phyloP scores from a whole-genome alignment of 192 early-diverging fungal species.

The Linnemannia hyalina region DNA sequence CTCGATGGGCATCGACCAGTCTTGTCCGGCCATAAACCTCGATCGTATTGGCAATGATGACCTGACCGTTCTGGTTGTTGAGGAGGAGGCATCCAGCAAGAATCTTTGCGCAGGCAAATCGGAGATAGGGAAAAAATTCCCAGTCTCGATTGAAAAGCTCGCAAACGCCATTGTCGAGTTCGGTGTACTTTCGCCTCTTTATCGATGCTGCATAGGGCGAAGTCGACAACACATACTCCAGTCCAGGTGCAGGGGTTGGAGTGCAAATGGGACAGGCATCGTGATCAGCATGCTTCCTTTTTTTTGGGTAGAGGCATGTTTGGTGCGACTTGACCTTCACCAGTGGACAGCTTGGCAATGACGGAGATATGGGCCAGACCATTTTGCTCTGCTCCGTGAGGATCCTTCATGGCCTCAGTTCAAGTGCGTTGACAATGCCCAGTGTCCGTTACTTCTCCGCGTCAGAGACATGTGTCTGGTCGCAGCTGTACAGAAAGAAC shows the following conservation, averaged over 20 bases:
- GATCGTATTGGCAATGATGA: constrained; percentile 22
- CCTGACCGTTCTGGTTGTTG: constrained; percentile 19
- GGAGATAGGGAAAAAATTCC: constrained; percentile 24
- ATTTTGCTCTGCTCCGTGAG: constrained; percentile 21
- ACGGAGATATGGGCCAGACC: constrained; percentile 12
- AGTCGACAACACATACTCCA: constrained; percentile 14
- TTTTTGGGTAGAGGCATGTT: constrained; percentile 9
- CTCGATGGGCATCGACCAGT: neutral
- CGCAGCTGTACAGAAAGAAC: constrained; percentile 22
- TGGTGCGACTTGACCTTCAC: constrained; percentile 1
- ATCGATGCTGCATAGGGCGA: constrained; percentile 15
- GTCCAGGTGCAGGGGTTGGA: constrained; percentile 1
- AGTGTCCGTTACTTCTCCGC: constrained; percentile 27
- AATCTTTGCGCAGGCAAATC: constrained; percentile 21
- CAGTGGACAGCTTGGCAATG: neutral
- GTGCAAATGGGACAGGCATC: constrained; percentile 11
- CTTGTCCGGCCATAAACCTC: constrained; percentile 18
- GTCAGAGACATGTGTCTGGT: constrained; percentile 12
- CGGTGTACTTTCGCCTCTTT: constrained; percentile 1
- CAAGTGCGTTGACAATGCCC: constrained; percentile 19
- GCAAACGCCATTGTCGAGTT: constrained; percentile 10
- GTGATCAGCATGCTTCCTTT: constrained; percentile 7
- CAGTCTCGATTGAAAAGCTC: constrained; percentile 51
- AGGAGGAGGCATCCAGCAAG: constrained; percentile 34
- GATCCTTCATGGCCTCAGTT: constrained; percentile 26